These are phyloP conservation scores for Inonotus hispidus DNA, from an alignment of 1,284 basidiomycete genomes.

Conservation along the genomic window DNA sequence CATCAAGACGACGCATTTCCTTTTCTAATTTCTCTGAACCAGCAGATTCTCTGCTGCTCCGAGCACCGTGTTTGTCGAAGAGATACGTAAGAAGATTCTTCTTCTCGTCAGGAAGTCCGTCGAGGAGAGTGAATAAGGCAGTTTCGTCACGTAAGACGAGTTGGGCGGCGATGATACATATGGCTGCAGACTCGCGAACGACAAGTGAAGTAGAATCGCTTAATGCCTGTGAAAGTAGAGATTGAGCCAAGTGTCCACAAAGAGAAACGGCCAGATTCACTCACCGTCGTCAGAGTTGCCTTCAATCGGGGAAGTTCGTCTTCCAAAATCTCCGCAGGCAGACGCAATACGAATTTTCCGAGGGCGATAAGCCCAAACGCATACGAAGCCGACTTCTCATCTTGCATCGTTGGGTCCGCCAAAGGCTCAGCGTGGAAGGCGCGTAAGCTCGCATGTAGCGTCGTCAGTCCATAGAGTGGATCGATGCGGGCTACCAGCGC, in stretches of 20 bases:
- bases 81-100: slow-evolving; percentile 82
- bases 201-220: slow-evolving; percentile 67
- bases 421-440: slow-evolving; percentile 51
- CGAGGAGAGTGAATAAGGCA: slow-evolving; percentile 70
- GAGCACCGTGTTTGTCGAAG: slow-evolving; percentile 75
- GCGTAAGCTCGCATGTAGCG: slow-evolving; percentile 64
- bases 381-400: slow-evolving; percentile 58
- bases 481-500: slow-evolving; percentile 63
- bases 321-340: slow-evolving; percentile 78
- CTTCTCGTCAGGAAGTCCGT: slow-evolving; percentile 76
- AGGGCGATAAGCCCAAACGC: slow-evolving; percentile 78
- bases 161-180: slow-evolving; percentile 75
- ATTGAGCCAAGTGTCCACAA: not conserved
- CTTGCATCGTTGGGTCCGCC: slow-evolving; percentile 36
- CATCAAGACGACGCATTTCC: slow-evolving; percentile 71
- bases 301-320: slow-evolving; percentile 76
- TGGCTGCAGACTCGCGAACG: slow-evolving; percentile 75
- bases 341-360: slow-evolving; percentile 71
- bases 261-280: slow-evolving; percentile 26
- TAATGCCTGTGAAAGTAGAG: slow-evolving; percentile 45
- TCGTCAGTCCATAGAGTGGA: slow-evolving; percentile 78
- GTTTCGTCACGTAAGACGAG: slow-evolving; percentile 74
- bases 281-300: slow-evolving; percentile 59
- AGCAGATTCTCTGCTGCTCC: slow-evolving; percentile 34
- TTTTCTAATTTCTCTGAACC: slow-evolving; percentile 65